These are phyloP conservation scores for Wickerhamiella cacticola DNA, from an alignment of 805 yeast species.

Conservation along the genomic window DNA sequence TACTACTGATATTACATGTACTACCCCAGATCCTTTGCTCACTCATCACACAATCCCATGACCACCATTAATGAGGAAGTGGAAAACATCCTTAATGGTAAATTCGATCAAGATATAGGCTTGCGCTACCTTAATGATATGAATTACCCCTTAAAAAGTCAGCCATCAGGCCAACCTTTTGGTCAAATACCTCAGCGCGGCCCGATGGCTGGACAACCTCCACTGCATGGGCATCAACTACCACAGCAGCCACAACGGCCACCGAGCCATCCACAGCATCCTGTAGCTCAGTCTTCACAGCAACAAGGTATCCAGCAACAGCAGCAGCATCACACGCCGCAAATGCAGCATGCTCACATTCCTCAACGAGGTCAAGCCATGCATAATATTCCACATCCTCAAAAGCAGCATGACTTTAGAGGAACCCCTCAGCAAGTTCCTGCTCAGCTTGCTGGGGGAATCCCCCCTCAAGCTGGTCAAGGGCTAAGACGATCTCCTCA, in stretches of 20 bases:
- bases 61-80: conserved; percentile 10
- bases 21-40: conserved; percentile 1
- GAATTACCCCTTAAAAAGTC: neutral
- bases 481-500: neutral
- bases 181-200: neutral
- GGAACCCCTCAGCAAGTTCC: conserved; percentile 11
- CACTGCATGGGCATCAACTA: neutral
- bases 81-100: conserved; percentile 10
- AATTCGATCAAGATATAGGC: conserved; percentile 9
- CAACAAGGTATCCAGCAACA: neutral
- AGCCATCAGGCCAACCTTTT: neutral
- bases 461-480: neutral
- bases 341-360: conserved; percentile 5
- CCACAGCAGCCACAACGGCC: neutral
- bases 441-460: conserved; percentile 3
- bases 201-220: neutral
- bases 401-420: neutral
- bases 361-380: neutral
- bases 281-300: neutral
- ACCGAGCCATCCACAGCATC: conserved; percentile 1
- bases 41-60: conserved; percentile 3
- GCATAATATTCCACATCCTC: neutral
- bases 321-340: conserved; percentile 3
- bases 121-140: conserved; percentile 4
- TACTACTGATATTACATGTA: too few species aligned